phyloP scores from a whole-genome alignment of 2,329 filamentous ascomycete species.

The Calonectria crousiana region DNA sequence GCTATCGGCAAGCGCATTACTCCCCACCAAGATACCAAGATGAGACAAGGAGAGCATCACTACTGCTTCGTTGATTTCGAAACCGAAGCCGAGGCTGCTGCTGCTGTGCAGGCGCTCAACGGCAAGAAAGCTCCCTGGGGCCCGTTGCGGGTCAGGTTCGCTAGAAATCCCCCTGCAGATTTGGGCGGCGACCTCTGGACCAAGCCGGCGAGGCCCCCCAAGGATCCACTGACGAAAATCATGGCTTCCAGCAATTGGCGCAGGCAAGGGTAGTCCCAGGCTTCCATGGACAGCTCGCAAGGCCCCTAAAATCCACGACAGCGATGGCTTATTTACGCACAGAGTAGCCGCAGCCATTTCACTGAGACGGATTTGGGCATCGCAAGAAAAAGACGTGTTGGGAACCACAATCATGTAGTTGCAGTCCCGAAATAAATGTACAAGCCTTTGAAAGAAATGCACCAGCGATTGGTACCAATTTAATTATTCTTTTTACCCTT shows the following conservation, averaged over 20 bases:
- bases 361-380: too few species aligned
- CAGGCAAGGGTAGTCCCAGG: not conserved
- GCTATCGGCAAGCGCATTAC: conserved; percentile 66
- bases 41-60: conserved; percentile 67
- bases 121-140: conserved; percentile 24
- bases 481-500: too few species aligned
- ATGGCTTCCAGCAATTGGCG: not conserved
- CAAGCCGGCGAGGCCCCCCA: not conserved
- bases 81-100: conserved; percentile 64
- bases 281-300: too few species aligned
- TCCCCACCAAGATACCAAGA: conserved; percentile 66
- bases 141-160: not conserved
- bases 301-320: too few species aligned
- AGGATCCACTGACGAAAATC: not conserved
- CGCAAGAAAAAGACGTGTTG: too few species aligned
- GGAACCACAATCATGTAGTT: too few species aligned
- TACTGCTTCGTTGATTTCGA: conserved; percentile 76
- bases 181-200: not conserved
- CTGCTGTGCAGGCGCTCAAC: conserved; percentile 55
- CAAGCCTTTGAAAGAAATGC: too few species aligned
- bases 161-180: not conserved
- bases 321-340: too few species aligned
- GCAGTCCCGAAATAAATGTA: too few species aligned
- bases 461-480: too few species aligned
- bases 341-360: too few species aligned